Evolutionary conservation across 2,329 filamentous ascomycete species (phyloP), one percentile per base, ranked within the genome.

Genomic region (Paramyrothecium sp.): DNA sequence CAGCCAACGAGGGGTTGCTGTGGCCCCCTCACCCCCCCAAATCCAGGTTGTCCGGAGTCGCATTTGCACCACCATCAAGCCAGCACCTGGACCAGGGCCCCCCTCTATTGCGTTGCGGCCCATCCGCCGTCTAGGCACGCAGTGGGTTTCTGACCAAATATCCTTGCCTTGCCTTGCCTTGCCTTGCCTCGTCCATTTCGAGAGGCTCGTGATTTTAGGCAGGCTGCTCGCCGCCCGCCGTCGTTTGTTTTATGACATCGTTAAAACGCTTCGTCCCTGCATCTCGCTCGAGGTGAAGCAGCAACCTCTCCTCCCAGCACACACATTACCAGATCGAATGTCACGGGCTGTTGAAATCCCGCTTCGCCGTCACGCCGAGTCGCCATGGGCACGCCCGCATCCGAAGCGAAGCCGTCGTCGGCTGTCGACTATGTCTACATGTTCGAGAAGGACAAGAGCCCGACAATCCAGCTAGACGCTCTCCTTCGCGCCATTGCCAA

Each of bases 401-500:
- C 51, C 51, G 33, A 53, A n/a, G 30, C 51, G 30, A 53, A 53
- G 33, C 51, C 51, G 7, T 20, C 51, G 20, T 21, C 51, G 8
- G 19, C 51, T 23, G 65, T 74, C 56, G 66, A 73, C 56, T 91
- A 90, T 75, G 84, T 84, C 52, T 87, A 89, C 70, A 79, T 93
- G 66, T 90, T 90, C 67, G 82, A 86, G 62, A 73, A 77, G 38
- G 80, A 90, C 71, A 91, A 91, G 72, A 83, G 82, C 51, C 85
- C 89, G 5, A 88, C 88, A 3, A 82, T 83, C 54, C 71, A 88
- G 49, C 80, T 93, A 26, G 83, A 89, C 71, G 85, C 87, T 55
- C 77, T 93, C 33, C 79, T 92, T 61, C 75, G 86, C 64, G 86
- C 88, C 33, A 85, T 93, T 63, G 88, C 85, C 49, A 80, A 82